Conservation (phyloP, 2,329 filamentous ascomycete species). For the Fusarium armeniacum region DNA sequence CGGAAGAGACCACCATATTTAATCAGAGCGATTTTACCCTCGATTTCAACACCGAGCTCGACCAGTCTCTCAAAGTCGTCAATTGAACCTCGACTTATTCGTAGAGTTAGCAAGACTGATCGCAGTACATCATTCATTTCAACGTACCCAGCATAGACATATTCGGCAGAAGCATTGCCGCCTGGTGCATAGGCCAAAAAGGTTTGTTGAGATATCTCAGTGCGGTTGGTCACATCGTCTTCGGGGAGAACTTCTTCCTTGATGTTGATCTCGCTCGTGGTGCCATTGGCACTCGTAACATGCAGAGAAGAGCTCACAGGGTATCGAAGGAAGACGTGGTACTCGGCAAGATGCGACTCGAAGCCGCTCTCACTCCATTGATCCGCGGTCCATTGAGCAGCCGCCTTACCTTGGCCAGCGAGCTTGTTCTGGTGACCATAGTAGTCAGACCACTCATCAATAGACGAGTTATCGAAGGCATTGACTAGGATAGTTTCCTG, state of each 20-base stretch:
- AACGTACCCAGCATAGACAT: conserved; percentile 78
- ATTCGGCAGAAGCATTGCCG: conserved; percentile 81
- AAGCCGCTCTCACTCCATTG: conserved; percentile 56
- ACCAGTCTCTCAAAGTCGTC: conserved; percentile 79
- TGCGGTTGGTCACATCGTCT: conserved; percentile 79
- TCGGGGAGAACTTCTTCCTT: conserved; percentile 80
- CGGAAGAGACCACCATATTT: conserved; percentile 85
- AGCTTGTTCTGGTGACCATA: conserved; percentile 58
- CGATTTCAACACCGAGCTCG: conserved; percentile 75
- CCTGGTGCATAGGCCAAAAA: conserved; percentile 88
- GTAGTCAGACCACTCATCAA: conserved; percentile 57
- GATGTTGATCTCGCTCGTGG: conserved; percentile 74
- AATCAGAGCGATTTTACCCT: conserved; percentile 83
- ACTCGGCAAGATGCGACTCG: conserved; percentile 58
- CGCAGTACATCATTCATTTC: rapidly evolving
- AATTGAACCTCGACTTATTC: conserved; percentile 72
- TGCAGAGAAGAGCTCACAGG: conserved; percentile 68
- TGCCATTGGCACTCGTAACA: conserved; percentile 55
- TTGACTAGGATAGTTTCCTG: conserved; percentile 55
- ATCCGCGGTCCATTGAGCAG: conserved; percentile 57
- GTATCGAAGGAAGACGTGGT: conserved; percentile 73
- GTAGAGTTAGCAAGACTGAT: not conserved
- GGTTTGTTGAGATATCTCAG: conserved; percentile 75
- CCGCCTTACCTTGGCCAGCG: conserved; percentile 55
- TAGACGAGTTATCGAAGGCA: conserved; percentile 56